These are phyloP conservation scores for Calonectria pauciramosa DNA, from an alignment of 2,329 filamentous ascomycete genomes.

Conservation along the genomic window DNA sequence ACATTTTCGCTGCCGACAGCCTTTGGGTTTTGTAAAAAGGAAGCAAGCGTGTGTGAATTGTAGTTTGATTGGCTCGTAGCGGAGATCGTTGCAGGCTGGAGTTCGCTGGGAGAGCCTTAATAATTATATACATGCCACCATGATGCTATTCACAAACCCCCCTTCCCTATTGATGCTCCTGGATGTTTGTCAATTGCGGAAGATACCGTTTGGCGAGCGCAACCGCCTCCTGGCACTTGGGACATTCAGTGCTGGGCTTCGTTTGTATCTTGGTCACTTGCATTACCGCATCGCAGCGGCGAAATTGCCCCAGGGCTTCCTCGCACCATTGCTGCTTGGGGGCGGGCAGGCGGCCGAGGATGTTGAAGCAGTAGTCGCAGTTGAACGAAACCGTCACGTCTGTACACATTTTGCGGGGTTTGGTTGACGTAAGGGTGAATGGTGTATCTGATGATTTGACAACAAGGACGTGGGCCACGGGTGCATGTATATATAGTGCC, in stretches of 20 bases:
- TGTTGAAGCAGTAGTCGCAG: background rate
- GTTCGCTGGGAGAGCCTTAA: background rate
- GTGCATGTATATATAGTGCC: background rate
- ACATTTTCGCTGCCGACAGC: background rate
- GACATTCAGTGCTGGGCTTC: background rate
- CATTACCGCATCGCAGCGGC: background rate
- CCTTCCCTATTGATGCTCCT: background rate
- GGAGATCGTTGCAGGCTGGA: too few relatives aligned
- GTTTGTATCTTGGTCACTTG: background rate
- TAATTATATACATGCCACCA: background rate
- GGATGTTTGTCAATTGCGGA: background rate
- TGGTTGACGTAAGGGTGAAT: background rate
- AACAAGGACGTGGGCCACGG: background rate
- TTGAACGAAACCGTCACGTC: background rate
- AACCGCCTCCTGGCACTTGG: background rate
- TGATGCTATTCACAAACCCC: background rate
- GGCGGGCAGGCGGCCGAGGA: background rate
- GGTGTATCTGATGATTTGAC: background rate
- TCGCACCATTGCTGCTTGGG: background rate
- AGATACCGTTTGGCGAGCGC: background rate
- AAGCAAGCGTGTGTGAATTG: background rate
- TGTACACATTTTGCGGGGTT: background rate
- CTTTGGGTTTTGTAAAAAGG: too few relatives aligned
- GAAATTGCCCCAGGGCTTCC: too few relatives aligned
- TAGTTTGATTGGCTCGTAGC: background rate